Evolutionary conservation across 805 yeast species (phyloP).

Genomic region (Saturnispora ahearnii): DNA sequence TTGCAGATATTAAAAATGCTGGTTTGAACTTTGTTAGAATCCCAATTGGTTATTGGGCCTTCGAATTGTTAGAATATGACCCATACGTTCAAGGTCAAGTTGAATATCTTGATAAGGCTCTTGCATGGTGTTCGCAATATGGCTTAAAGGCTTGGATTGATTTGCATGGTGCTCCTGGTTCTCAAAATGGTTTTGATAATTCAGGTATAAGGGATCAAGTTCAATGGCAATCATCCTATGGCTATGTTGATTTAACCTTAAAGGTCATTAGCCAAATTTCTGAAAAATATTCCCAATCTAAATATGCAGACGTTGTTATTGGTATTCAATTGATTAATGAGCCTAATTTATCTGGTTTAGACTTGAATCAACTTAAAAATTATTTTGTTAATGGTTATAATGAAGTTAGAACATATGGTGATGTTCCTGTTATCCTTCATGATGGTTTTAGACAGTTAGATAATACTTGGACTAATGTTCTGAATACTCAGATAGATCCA

Average conservation of each 20-base stretch:
- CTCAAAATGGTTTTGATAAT: conserved; percentile 82
- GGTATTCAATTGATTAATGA: conserved; percentile 86
- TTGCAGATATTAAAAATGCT: conserved; percentile 42
- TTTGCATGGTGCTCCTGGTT: conserved; percentile 75
- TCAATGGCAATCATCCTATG: conserved; percentile 45
- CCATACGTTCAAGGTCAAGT: conserved; percentile 64
- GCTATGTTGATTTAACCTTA: conserved; percentile 39
- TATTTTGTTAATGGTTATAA: conserved; percentile 59
- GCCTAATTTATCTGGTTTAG: conserved; percentile 69
- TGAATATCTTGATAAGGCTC: conserved; percentile 50
- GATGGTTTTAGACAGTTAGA: conserved; percentile 58
- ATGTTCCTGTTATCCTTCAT: conserved; percentile 47
- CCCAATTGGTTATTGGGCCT: conserved; percentile 81
- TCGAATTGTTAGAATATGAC: conserved; percentile 39
- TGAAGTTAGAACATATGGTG: conserved; percentile 45
- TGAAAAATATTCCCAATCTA: conserved; percentile 51
- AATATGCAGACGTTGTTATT: conserved; percentile 61
- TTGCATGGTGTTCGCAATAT: conserved; percentile 56
- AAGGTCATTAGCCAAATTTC: conserved; percentile 47
- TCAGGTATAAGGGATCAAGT: conserved; percentile 58
- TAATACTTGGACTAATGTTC: conserved; percentile 54
- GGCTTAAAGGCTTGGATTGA: conserved; percentile 66
- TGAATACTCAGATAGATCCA: conserved; percentile 31
- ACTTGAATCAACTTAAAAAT: conserved; percentile 46
- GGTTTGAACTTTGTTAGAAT: conserved; percentile 73